Conservation (phyloP, 768 basidiomycete species). For the Fomitopsis pulvina region DNA sequence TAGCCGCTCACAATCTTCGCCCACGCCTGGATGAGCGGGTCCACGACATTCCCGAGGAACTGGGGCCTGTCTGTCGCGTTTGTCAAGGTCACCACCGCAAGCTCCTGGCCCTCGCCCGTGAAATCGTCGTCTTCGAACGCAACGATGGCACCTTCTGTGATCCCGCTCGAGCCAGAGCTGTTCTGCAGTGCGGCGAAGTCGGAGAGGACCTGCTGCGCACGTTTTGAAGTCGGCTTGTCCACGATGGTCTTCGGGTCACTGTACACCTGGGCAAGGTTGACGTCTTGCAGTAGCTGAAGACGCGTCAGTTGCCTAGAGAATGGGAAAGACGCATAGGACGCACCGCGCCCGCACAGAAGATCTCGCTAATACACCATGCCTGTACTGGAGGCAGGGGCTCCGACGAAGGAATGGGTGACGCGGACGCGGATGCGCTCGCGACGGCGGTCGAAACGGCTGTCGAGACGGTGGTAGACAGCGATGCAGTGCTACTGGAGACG, state of each 20-base stretch:
- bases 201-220: conserved; percentile 55
- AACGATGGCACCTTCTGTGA: conserved; percentile 61
- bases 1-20: conserved; percentile 75
- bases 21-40: conserved; percentile 66
- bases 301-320: neutral
- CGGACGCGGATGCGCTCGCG: conserved; percentile 57
- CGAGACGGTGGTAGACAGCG: conserved; percentile 18
- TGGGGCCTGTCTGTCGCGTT: conserved; percentile 58
- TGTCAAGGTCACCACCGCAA: conserved; percentile 53
- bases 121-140: conserved; percentile 73
- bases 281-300: conserved; percentile 71
- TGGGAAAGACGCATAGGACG: conserved; percentile 19
- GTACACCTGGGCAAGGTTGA: conserved; percentile 71
- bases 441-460: conserved; percentile 52
- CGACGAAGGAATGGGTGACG: conserved; percentile 56
- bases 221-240: conserved; percentile 78
- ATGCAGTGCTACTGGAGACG: neutral
- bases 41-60: conserved; percentile 64
- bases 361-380: conserved; percentile 68
- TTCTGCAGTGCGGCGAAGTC: conserved; percentile 52
- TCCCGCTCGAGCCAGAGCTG: conserved; percentile 22
- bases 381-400: conserved; percentile 59
- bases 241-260: conserved; percentile 85
- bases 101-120: conserved; percentile 78
- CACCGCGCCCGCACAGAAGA: conserved; percentile 78